Evolutionary conservation across 2,329 filamentous ascomycete genomes (phyloP), one percentile per base, ranked within the genome.

Genomic region (Nothopassalora personata): DNA sequence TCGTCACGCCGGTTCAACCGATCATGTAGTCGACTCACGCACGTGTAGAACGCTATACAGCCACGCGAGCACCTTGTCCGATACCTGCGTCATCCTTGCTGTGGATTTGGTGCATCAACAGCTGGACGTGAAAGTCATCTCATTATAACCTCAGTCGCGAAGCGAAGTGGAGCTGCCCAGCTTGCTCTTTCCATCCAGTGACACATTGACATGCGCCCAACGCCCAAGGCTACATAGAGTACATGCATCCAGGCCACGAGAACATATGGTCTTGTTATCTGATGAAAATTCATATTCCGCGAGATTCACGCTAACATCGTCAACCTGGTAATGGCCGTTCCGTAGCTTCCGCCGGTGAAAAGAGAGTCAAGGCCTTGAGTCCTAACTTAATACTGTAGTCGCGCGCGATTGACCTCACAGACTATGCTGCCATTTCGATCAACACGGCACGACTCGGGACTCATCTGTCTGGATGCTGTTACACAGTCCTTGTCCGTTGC

Each of bases 1-100:
- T n/a, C 39, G n/a, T 27, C 39, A 43, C 28, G 33, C 43, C 4
- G n/a, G 30, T 39, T 48, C 51, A 30, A 19, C 23, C 23, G 23
- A 23, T 23, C 27, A 36, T 34, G 51, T 11, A 39, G 15, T 23
- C 49, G 52, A 19, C n/a, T 15, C 23, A 62, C 88, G 90, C 60
- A 72, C 70, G 53, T 70, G 69, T 59, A 97, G 78, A 57, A 96
- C 87, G 76, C 90, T 94, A 77, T 96, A 96, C 5, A 97, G 86
- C 93, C 93, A 97, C 77, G 91, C 92, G 70, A 97, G 81, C 61
- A 95, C 88, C 77, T 91, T 89, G 75, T 96, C 91, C 69, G 90
- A 88, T 72, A 96, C 89, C 68, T 86, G 85, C 61, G 81, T 77
- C 81, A 83, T 83, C n/a, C 11, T 51, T 33, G 19, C 39, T 43